Conservation (phyloP, 805 yeast species). For the baker's yeast (Saccharomyces cerevisiae) region DNA sequence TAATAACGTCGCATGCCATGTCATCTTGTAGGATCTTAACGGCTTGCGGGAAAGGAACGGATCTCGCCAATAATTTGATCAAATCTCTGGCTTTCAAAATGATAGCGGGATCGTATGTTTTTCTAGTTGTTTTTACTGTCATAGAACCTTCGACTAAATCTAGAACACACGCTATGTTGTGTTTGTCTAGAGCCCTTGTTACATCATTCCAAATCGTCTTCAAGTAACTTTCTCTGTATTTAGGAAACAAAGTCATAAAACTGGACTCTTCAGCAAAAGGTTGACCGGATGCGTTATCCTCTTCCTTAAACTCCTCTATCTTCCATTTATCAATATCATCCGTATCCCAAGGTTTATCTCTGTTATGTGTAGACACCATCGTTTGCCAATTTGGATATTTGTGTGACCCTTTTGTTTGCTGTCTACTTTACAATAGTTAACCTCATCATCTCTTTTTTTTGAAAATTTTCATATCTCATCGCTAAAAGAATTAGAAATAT, state of each 20-base stretch:
- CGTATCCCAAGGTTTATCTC: slow-evolving; percentile 97
- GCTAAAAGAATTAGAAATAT: slow-evolving; percentile 1
- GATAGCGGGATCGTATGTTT: slow-evolving; percentile 90
- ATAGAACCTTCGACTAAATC: slow-evolving; percentile 94
- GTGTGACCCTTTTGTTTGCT: background rate
- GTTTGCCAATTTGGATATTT: background rate
- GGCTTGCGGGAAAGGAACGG: slow-evolving; percentile 96
- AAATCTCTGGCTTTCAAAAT: slow-evolving; percentile 91
- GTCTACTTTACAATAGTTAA: background rate
- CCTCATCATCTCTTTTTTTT: background rate
- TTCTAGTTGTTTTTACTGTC: slow-evolving; percentile 93
- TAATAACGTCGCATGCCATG: slow-evolving; percentile 89
- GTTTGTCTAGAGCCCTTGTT: slow-evolving; percentile 64
- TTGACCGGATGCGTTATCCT: slow-evolving; percentile 76
- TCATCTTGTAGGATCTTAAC: slow-evolving; percentile 86
- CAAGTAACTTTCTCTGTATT: slow-evolving; percentile 86
- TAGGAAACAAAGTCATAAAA: slow-evolving; percentile 91
- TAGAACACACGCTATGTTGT: slow-evolving; percentile 72
- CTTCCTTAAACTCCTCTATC: slow-evolving; percentile 78
- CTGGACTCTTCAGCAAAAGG: slow-evolving; percentile 95
- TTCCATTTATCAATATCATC: slow-evolving; percentile 92
- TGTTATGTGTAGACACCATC: slow-evolving; percentile 90
- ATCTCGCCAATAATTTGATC: slow-evolving; percentile 85
- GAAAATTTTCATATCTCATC: slow-evolving; percentile 1
- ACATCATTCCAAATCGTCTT: slow-evolving; percentile 92